Evolutionary conservation across 2,329 filamentous ascomycete species (phyloP), one percentile per base, ranked within the genome.

Genomic region (Xylaria arbuscula): DNA sequence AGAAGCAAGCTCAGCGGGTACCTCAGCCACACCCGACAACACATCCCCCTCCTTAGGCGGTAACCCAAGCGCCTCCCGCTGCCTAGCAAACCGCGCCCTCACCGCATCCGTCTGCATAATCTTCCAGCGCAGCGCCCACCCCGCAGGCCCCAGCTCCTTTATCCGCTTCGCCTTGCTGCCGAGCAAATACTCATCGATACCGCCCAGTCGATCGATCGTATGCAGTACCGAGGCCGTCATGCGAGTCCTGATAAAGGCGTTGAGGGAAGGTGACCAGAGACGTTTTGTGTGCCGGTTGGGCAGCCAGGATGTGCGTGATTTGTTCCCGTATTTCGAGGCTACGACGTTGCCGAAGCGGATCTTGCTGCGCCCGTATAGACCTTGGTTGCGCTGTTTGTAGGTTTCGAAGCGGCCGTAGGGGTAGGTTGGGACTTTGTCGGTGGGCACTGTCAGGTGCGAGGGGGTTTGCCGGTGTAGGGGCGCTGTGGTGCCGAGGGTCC

Each of bases 51-150:
- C 75, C 63, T 83, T 81, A 28, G 85, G 82, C 5, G 87, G 85
- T 67, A 97, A 77, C 0, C 93, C 92, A 58, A 96, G 79, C 22
- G 82, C 82, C 66, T 84, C 81, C 69, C 93, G 85, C 83, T 97
- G 86, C 58, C 82, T 78, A 50, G 86, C 86, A 77, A 94, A 92
- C 72, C 87, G 84, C 72, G 87, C 86, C 78, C 90, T 89, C 59
- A 97, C 87, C 22, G 82, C 81, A 1, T 77, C 76, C 4, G 90
- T 94, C 83, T 95, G 93, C 90, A 98, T 93, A 69, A 99, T 84
- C 70, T 92, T 88, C 92, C 94, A 98, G 72, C 96, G 86, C 76
- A 99, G 83, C 74, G 90, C 89, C 96, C 96, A 99, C 7, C 96
- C 96, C 72, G 91, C 91, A 61, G 95, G 89, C 5, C 96, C 96